These are phyloP conservation scores for Rutstroemia sp. DNA, from an alignment of 2,329 filamentous ascomycete genomes.

Conservation along the genomic window DNA sequence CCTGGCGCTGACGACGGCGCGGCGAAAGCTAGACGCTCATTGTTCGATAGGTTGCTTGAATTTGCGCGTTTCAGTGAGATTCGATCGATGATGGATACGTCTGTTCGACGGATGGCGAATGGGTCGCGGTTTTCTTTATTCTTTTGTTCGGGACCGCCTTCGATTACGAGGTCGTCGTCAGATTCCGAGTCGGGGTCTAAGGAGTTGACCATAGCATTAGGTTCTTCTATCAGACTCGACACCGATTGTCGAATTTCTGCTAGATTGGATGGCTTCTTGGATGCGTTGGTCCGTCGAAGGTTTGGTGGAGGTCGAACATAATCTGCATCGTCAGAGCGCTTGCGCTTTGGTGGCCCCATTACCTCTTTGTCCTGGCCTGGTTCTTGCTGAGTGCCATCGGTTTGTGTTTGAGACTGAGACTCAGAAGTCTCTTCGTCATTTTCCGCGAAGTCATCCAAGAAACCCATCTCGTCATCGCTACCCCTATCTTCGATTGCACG, in stretches of 20 bases:
- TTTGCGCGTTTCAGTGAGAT: slow-evolving; percentile 59
- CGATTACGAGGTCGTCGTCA: slow-evolving; percentile 46
- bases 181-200: slow-evolving; percentile 46
- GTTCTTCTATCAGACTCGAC: slow-evolving; percentile 74
- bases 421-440: slow-evolving; percentile 32
- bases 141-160: slow-evolving; percentile 38
- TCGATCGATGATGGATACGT: slow-evolving; percentile 58
- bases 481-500: slow-evolving; percentile 80
- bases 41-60: slow-evolving; percentile 30
- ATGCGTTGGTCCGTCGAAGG: slow-evolving; percentile 51
- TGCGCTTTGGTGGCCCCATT: slow-evolving; percentile 32
- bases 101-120: slow-evolving; percentile 32
- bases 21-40: slow-evolving; percentile 49
- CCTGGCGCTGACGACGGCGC: slow-evolving; percentile 33
- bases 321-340: slow-evolving; percentile 32
- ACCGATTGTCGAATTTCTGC: slow-evolving; percentile 78
- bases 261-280: slow-evolving; percentile 64
- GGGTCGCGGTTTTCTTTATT: slow-evolving; percentile 28
- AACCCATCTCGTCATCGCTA: slow-evolving; percentile 68
- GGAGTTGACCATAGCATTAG: slow-evolving; percentile 39
- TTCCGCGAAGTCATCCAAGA: slow-evolving; percentile 50
- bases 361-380: slow-evolving; percentile 41
- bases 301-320: slow-evolving; percentile 49
- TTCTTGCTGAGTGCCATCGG: slow-evolving; percentile 27
- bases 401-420: slow-evolving; percentile 34